phyloP scores from a whole-genome alignment of 306 rosid genomes.

The Trifolium fragiferum region DNA sequence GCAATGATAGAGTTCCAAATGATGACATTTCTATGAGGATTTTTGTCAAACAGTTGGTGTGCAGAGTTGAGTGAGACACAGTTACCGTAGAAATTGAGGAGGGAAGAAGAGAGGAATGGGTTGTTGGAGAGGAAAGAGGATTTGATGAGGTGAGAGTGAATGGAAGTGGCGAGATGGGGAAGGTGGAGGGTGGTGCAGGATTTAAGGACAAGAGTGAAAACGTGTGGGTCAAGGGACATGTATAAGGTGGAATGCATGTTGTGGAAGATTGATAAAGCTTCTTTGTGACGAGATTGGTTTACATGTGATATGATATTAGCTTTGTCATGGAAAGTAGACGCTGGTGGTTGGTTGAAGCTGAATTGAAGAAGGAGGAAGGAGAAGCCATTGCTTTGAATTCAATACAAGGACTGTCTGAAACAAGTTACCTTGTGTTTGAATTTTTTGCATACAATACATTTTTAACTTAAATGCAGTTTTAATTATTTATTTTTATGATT shows the following conservation, averaged over 20 bases:
- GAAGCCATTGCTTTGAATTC: slow-evolving; percentile 43
- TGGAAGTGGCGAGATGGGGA: slow-evolving; percentile 62
- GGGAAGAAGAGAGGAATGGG: slow-evolving; percentile 62
- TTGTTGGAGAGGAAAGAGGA: slow-evolving; percentile 57
- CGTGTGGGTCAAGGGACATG: slow-evolving; percentile 71
- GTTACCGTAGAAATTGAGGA: slow-evolving; percentile 66
- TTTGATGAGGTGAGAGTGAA: slow-evolving; percentile 68
- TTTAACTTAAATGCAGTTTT: no score
- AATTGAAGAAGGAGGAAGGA: not conserved
- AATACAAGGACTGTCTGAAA: no score
- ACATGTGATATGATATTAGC: slow-evolving; percentile 55
- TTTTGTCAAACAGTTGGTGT: slow-evolving; percentile 72
- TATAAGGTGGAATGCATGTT: slow-evolving; percentile 61
- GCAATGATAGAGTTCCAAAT: slow-evolving; percentile 78
- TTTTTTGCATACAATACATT: no score
- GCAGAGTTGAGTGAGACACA: slow-evolving; percentile 53
- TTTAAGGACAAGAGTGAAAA: slow-evolving; percentile 76
- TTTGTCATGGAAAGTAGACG: slow-evolving; percentile 60
- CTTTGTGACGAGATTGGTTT: slow-evolving; percentile 56
- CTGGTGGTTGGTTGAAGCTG: slow-evolving; percentile 35
- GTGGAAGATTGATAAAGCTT: slow-evolving; percentile 66
- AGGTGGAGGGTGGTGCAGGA: slow-evolving; percentile 67
- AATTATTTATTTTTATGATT: no score
- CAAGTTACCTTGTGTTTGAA: no score
- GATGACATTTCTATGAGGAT: slow-evolving; percentile 57